Evolutionary conservation across 306 rosid genomes (phyloP).

Genomic region (Ceratonia siliqua): DNA sequence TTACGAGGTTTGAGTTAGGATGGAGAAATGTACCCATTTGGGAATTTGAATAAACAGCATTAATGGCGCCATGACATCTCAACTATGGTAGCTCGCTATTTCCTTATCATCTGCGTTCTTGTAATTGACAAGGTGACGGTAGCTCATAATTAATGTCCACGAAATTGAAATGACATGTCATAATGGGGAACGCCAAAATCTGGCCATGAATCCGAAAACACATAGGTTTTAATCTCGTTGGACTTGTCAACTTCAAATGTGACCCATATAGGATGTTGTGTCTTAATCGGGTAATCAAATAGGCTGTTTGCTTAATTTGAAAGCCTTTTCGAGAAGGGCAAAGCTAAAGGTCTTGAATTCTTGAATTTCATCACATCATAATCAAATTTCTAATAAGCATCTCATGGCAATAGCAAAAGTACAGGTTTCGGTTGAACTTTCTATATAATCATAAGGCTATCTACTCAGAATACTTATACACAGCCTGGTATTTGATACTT

Average conservation of each 20-base stretch:
- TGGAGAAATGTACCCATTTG: not conserved
- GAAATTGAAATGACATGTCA: not conserved
- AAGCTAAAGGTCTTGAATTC: not conserved
- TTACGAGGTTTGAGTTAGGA: not conserved
- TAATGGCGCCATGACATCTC: slow-evolving; percentile 28
- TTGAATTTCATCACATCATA: slow-evolving; percentile 25
- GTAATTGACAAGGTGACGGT: slow-evolving; percentile 3
- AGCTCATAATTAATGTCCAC: not conserved
- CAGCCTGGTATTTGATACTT: slow-evolving; percentile 36
- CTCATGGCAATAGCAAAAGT: slow-evolving; percentile 37
- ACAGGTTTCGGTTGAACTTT: slow-evolving; percentile 30
- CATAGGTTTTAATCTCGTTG: slow-evolving; percentile 16
- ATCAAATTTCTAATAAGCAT: slow-evolving; percentile 16
- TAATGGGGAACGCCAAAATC: not conserved
- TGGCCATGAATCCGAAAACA: not conserved
- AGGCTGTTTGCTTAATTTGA: not conserved
- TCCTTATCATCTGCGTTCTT: slow-evolving; percentile 12
- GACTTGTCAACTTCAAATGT: slow-evolving; percentile 9
- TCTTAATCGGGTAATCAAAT: not conserved
- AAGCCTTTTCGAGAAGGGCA: slow-evolving; percentile 7
- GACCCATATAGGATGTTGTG: not conserved
- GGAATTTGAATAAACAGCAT: slow-evolving; percentile 18
- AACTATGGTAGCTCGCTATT: not conserved
- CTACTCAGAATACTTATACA: slow-evolving; percentile 3
- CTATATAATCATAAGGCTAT: slow-evolving; percentile 20